These are phyloP conservation scores for Suhomyces prunicola DNA, from an alignment of 805 yeast genomes.

Conservation along the genomic window DNA sequence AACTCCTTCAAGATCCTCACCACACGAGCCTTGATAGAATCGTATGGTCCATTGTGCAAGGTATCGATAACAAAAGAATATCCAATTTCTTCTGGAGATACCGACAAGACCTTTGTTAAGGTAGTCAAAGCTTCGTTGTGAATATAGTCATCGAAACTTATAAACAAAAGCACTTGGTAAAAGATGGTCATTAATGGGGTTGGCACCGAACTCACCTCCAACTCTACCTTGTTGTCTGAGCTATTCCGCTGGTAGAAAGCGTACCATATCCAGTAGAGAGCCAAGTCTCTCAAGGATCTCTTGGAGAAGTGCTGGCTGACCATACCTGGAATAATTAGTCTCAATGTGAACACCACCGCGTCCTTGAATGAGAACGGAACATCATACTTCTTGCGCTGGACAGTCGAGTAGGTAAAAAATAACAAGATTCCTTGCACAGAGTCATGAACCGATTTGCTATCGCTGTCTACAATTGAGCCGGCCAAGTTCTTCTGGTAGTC, in stretches of 20 bases:
- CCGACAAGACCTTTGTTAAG: slow-evolving; percentile 59
- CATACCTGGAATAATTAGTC: slow-evolving; percentile 35
- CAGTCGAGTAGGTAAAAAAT: slow-evolving; percentile 13
- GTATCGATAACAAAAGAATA: slow-evolving; percentile 64
- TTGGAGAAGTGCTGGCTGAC: slow-evolving; percentile 21
- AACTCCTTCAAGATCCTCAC: slow-evolving; percentile 71
- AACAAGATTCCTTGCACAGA: slow-evolving; percentile 26
- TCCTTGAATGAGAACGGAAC: slow-evolving; percentile 12
- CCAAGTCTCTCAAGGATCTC: slow-evolving; percentile 24
- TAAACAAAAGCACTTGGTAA: slow-evolving; percentile 29
- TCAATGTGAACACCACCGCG: slow-evolving; percentile 20
- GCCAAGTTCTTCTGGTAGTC: slow-evolving; percentile 39
- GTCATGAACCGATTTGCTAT: slow-evolving; percentile 25
- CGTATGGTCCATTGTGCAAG: slow-evolving; percentile 63
- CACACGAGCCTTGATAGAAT: slow-evolving; percentile 54
- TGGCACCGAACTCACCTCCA: slow-evolving; percentile 33
- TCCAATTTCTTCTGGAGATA: slow-evolving; percentile 52
- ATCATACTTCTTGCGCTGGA: slow-evolving; percentile 2
- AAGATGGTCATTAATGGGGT: slow-evolving; percentile 25
- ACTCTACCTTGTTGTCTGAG: slow-evolving; percentile 16
- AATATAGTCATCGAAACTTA: slow-evolving; percentile 21
- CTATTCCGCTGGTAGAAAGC: slow-evolving; percentile 21
- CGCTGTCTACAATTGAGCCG: slow-evolving; percentile 22
- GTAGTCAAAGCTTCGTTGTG: slow-evolving; percentile 52
- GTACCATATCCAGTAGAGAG: slow-evolving; percentile 39